A percentile compares a stretch with the other conserved stretches of the same genome.
phyloP scores from a whole-genome alignment of 1,284 basidiomycete species.

The Puccinia hordei region DNA sequence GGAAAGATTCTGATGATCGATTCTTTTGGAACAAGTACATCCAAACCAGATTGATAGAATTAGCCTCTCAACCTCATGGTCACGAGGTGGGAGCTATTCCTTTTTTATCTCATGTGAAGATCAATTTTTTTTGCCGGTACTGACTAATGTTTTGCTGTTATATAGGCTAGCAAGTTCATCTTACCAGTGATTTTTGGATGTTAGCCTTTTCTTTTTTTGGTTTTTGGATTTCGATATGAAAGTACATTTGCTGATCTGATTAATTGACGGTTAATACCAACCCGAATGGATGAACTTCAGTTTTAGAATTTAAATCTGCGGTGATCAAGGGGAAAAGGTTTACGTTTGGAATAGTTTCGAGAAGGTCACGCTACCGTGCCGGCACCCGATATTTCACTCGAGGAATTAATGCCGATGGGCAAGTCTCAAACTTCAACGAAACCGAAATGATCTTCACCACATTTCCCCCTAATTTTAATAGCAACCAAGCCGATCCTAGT shows the following conservation, averaged over 20 bases:
- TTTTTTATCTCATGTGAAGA: neutral
- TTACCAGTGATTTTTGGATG: conserved; percentile 69
- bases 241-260: neutral
- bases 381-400: conserved; percentile 97
- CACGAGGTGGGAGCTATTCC: conserved; percentile 14
- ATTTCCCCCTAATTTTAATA: conserved; percentile 57
- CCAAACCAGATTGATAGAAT: conserved; percentile 33
- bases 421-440: conserved; percentile 90
- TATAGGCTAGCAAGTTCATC: conserved; percentile 33
- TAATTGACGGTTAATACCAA: neutral
- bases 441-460: conserved; percentile 83
- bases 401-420: conserved; percentile 75
- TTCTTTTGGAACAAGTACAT: conserved; percentile 50
- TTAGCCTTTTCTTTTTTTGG: conserved; percentile 64
- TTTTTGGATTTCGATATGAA: neutral
- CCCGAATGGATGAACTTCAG: neutral
- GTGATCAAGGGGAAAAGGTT: conserved; percentile 78
- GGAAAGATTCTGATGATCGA: conserved; percentile 43
- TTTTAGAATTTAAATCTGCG: conserved; percentile 77
- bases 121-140: neutral
- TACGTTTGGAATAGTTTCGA: conserved; percentile 83
- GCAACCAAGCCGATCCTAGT: conserved; percentile 50
- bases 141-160: neutral
- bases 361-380: conserved; percentile 87
- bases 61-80: conserved; percentile 28